Conservation (phyloP, 164 flowering plant genomes). For the Aristolochia contorta region DNA sequence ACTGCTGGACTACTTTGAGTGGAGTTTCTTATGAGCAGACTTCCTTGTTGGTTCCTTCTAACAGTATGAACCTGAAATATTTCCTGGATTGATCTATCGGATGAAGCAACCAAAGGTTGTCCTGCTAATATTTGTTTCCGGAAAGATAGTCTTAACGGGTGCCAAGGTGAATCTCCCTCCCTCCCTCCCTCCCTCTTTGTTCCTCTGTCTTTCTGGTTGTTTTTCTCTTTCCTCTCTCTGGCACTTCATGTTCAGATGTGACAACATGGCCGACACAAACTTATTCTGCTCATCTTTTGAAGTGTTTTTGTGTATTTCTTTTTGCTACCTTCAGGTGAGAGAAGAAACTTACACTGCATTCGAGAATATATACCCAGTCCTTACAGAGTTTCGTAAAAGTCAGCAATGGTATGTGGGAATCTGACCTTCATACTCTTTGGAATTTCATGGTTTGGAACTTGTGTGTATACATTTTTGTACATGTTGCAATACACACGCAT, state of each 20-base stretch:
- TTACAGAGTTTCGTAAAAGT: conserved; percentile 65
- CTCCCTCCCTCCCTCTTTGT: not conserved
- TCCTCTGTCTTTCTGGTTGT: no score
- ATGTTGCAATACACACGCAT: no score
- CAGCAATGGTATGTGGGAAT: conserved; percentile 43
- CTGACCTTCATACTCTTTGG: no score
- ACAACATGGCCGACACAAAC: not conserved
- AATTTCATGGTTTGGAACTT: no score
- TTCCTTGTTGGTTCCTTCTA: conserved; percentile 13
- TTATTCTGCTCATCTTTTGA: not conserved
- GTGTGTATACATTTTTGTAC: no score
- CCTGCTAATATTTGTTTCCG: conserved; percentile 83
- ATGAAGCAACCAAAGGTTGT: conserved; percentile 92
- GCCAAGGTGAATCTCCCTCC: conserved; percentile 50
- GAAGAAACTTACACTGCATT: conserved; percentile 76
- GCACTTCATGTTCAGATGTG: no score
- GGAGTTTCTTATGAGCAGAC: conserved; percentile 14
- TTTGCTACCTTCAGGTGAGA: conserved; percentile 36
- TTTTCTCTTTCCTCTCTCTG: no score
- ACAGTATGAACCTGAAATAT: conserved; percentile 93
- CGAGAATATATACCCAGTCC: conserved; percentile 80
- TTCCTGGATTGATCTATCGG: conserved; percentile 89
- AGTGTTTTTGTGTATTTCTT: no score
- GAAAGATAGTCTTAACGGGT: conserved; percentile 90
- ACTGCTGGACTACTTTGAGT: conserved; percentile 3